phyloP scores from a whole-genome alignment of 129 eudicot species.

The Flaveria robusta region DNA sequence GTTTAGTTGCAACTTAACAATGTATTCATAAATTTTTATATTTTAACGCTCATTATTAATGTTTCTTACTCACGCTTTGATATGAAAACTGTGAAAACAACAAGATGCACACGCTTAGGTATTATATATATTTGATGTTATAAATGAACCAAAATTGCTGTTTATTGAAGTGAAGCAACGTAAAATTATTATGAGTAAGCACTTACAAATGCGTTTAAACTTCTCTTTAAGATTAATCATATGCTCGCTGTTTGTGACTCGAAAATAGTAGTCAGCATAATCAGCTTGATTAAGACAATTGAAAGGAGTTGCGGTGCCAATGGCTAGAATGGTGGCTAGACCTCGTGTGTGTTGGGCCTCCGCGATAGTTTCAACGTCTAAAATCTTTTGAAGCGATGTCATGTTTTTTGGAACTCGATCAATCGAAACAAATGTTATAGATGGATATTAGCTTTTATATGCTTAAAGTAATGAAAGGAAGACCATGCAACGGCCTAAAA shows the following conservation, averaged over 20 bases:
- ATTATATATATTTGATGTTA: no score
- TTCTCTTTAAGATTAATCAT: conserved; percentile 1
- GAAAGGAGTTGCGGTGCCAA: conserved; percentile 10
- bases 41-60: no score
- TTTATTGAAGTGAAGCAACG: not conserved
- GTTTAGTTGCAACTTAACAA: no score
- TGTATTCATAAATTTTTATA: no score
- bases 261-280: not conserved
- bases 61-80: no score
- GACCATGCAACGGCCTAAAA: no score
- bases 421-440: no score
- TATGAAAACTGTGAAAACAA: no score
- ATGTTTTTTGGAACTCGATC: not conserved
- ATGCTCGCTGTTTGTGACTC: not conserved
- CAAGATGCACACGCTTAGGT: no score
- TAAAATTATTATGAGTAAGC: not conserved
- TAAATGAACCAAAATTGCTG: not conserved
- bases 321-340: conserved; percentile 6
- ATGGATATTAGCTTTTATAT: no score
- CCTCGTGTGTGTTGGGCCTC: not conserved
- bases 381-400: not conserved
- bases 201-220: not conserved
- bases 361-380: not conserved
- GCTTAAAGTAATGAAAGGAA: no score
- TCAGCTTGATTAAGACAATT: not conserved